Evolutionary conservation across 2,329 filamentous ascomycete genomes (phyloP).

Genomic region (Leptographium flavum): DNA sequence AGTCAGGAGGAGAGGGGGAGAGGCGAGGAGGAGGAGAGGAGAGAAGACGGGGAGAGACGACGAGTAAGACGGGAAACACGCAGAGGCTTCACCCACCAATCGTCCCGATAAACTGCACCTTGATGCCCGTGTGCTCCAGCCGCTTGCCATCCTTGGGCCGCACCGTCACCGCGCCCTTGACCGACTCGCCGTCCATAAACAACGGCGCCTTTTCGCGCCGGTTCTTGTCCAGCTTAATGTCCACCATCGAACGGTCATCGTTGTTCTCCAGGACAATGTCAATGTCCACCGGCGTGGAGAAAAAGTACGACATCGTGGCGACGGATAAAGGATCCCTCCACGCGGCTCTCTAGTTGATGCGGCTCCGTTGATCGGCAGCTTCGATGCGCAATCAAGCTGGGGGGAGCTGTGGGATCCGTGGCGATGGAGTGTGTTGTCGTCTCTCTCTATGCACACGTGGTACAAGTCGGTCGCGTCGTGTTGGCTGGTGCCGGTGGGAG

Average conservation of each 20-base stretch:
- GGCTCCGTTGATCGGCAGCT: too few species aligned
- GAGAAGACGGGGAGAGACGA: not conserved
- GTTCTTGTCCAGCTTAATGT: slow-evolving; percentile 98
- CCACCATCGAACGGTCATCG: slow-evolving; percentile 88
- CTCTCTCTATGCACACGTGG: too few species aligned
- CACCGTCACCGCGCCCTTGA: slow-evolving; percentile 90
- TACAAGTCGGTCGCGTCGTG: too few species aligned
- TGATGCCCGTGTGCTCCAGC: slow-evolving; percentile 95
- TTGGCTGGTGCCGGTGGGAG: too few species aligned
- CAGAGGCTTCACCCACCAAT: slow-evolving; percentile 51
- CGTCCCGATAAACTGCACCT: slow-evolving; percentile 97
- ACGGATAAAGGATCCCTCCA: too few species aligned
- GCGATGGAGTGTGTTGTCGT: too few species aligned
- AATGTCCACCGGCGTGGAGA: slow-evolving; percentile 96
- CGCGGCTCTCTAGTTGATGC: too few species aligned
- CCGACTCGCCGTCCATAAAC: slow-evolving; percentile 96
- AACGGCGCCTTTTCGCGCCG: slow-evolving; percentile 90
- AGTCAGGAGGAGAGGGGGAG: slow-evolving; percentile 4
- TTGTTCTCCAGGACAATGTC: slow-evolving; percentile 93
- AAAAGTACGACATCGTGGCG: slow-evolving; percentile 81
- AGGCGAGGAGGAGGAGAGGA: slow-evolving; percentile 1
- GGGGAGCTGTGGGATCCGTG: too few species aligned
- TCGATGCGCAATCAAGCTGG: too few species aligned
- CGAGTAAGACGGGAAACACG: not conserved
- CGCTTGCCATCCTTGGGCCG: slow-evolving; percentile 96